These are phyloP conservation scores for Pholiota conissans DNA, from an alignment of 768 basidiomycete genomes.

Conservation along the genomic window DNA sequence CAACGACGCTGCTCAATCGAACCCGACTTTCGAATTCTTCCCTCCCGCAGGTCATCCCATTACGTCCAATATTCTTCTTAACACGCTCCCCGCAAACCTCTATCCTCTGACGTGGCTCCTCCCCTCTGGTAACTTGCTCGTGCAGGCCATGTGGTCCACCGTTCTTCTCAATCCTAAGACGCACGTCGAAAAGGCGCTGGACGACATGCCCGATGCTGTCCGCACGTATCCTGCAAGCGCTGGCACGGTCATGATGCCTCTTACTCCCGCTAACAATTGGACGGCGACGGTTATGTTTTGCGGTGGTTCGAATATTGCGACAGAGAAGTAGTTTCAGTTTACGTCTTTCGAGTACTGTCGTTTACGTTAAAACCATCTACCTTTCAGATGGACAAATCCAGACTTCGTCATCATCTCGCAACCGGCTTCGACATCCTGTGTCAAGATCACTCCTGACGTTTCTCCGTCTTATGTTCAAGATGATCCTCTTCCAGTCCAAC, in stretches of 20 bases:
- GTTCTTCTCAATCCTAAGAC: constrained; percentile 63
- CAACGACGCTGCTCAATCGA: constrained; percentile 63
- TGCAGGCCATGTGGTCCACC: constrained; percentile 63
- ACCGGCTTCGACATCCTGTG: constrained; percentile 71
- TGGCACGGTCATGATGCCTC: constrained; percentile 73
- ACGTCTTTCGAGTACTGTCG: neutral
- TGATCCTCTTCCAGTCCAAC: constrained; percentile 63
- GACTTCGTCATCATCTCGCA: constrained; percentile 50
- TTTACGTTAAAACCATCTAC: neutral
- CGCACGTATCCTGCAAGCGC: constrained; percentile 76
- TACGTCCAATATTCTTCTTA: constrained; percentile 61
- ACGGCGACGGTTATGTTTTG: constrained; percentile 83
- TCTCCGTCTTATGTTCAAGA: constrained; percentile 57
- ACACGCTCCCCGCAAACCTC: constrained; percentile 71
- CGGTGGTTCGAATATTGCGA: constrained; percentile 65
- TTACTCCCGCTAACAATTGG: constrained; percentile 81
- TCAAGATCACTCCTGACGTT: constrained; percentile 72
- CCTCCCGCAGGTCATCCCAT: constrained; percentile 59
- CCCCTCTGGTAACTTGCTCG: constrained; percentile 58
- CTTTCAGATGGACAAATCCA: constrained; percentile 41
- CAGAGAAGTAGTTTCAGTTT: constrained; percentile 37
- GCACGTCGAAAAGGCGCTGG: constrained; percentile 54
- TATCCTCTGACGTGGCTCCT: constrained; percentile 75
- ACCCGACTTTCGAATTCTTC: constrained; percentile 82
- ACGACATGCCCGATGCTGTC: constrained; percentile 64